Evolutionary conservation across 208 protist genomes (phyloP).

Genomic region (Tritrichomonas musculus): DNA sequence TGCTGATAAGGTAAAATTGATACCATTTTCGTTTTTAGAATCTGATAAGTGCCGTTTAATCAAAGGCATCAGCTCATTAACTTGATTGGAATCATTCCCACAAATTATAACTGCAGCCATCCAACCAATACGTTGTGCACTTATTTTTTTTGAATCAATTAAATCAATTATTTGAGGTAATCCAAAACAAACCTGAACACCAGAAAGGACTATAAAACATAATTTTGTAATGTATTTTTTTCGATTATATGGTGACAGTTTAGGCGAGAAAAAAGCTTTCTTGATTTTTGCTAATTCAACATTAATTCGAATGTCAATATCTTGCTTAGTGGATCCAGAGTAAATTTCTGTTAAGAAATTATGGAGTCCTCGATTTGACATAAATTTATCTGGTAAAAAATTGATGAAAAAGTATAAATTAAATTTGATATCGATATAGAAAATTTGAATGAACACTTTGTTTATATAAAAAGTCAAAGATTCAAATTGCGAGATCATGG

Average conservation of each 20-base stretch:
- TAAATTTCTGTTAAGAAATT: neutral
- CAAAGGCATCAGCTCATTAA: neutral
- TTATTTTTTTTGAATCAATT: neutral
- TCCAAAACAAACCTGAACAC: neutral
- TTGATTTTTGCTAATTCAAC: neutral
- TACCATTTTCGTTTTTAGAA: neutral
- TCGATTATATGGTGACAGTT: neutral
- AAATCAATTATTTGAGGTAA: neutral
- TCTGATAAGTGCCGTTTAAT: neutral
- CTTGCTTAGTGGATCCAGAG: neutral
- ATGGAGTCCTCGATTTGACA: neutral
- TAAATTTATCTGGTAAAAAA: no score
- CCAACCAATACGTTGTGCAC: neutral
- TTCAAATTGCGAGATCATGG: no score
- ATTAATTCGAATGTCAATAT: neutral
- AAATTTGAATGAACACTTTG: no score
- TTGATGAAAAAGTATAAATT: no score
- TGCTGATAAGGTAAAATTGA: neutral
- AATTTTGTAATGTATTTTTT: neutral
- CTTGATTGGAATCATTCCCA: neutral
- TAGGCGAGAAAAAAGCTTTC: neutral
- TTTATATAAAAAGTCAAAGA: no score
- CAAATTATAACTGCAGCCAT: neutral
- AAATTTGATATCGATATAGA: no score
- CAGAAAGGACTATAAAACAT: neutral